These are phyloP conservation scores for Penicillium griseofulvum DNA, from an alignment of 2,329 filamentous ascomycete species.

Conservation along the genomic window DNA sequence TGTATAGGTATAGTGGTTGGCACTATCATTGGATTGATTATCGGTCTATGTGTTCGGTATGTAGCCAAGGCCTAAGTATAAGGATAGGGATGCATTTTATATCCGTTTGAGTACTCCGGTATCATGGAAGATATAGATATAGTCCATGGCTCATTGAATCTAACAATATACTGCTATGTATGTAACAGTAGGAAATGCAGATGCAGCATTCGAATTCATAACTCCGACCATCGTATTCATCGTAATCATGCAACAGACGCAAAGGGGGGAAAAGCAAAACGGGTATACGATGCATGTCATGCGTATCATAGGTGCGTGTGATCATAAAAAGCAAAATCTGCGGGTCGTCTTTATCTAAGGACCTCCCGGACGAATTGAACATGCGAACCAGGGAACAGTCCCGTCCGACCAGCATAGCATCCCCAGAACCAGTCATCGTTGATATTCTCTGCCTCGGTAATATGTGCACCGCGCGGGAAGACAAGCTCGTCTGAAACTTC, in stretches of 20 bases:
- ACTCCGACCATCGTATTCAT: slow-evolving; percentile 1
- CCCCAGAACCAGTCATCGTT: slow-evolving; percentile 92
- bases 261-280: background rate
- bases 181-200: background rate
- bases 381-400: slow-evolving; percentile 78
- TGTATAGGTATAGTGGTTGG: background rate
- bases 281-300: background rate
- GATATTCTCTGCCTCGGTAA: slow-evolving; percentile 78
- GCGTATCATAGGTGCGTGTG: background rate
- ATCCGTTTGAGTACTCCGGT: background rate
- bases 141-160: background rate
- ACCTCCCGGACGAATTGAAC: slow-evolving; percentile 53
- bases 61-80: no score
- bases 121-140: background rate
- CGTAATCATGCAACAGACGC: background rate
- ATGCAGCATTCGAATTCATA: slow-evolving; percentile 4
- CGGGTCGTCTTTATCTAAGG: slow-evolving; percentile 12
- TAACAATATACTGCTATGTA: background rate
- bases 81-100: no score
- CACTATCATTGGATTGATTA: background rate
- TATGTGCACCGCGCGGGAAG: slow-evolving; percentile 80
- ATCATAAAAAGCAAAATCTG: background rate
- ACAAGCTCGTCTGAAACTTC: slow-evolving; percentile 66
- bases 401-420: slow-evolving; percentile 74
- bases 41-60: background rate